phyloP scores from a whole-genome alignment of 2,329 filamentous ascomycete genomes.

The Monilinia fructigena region DNA sequence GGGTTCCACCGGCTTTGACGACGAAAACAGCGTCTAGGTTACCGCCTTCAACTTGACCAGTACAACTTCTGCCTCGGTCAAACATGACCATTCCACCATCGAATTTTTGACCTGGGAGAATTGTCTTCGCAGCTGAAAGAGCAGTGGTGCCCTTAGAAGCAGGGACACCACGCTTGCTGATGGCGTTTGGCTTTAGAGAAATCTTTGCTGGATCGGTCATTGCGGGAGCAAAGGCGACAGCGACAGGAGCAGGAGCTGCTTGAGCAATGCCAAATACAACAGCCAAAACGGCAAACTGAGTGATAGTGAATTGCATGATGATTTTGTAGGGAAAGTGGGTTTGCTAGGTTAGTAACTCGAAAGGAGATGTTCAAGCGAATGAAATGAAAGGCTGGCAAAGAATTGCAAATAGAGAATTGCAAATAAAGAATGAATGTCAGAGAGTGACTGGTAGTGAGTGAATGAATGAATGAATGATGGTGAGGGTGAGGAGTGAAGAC shows the following conservation, averaged over 20 bases:
- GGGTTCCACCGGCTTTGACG: slow-evolving; percentile 38
- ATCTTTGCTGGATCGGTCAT: too few species aligned
- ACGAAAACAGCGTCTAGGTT: slow-evolving; percentile 41
- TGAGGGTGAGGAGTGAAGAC: background rate
- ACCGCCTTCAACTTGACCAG: slow-evolving; percentile 45
- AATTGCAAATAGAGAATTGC: too few species aligned
- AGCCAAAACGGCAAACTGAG: slow-evolving; percentile 11
- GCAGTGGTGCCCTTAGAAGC: slow-evolving; percentile 40
- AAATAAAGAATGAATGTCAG: background rate
- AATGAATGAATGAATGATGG: too few species aligned
- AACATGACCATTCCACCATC: slow-evolving; percentile 49
- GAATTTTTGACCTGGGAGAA: slow-evolving; percentile 46
- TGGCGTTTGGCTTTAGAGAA: too few species aligned
- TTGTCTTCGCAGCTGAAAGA: slow-evolving; percentile 45
- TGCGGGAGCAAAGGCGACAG: too few species aligned
- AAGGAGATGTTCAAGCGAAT: background rate
- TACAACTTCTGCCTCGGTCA: slow-evolving; percentile 46
- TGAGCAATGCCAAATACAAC: background rate
- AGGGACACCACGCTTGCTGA: too few species aligned
- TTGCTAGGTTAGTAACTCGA: background rate
- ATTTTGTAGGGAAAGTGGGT: background rate
- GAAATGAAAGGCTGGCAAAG: slow-evolving; percentile 4
- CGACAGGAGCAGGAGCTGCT: background rate
- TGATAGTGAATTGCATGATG: slow-evolving; percentile 18
- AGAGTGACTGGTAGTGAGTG: too few species aligned